phyloP scores from a whole-genome alignment of 352 stramenopile genomes.

The Poterioochromonas sp. region DNA sequence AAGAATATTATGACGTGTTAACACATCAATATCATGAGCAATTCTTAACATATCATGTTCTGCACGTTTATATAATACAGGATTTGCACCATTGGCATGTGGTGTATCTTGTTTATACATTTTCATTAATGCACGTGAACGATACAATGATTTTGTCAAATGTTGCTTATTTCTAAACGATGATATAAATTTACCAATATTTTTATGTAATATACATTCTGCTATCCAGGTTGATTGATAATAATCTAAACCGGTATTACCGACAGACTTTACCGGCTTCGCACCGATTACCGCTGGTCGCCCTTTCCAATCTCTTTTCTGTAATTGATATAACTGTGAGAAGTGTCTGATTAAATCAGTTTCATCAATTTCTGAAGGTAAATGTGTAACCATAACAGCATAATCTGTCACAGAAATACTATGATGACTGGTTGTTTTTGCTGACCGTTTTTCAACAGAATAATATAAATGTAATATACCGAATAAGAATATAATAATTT shows the following conservation, averaged over 20 bases:
- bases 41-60: not conserved
- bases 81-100: not conserved
- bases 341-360: constrained; percentile 5
- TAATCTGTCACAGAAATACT: not conserved
- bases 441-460: not conserved
- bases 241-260: not conserved
- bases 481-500: constrained; percentile 22
- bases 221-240: not conserved
- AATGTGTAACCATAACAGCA: not conserved
- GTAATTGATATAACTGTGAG: not conserved
- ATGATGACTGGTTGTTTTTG: not conserved
- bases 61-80: not conserved
- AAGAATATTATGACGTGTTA: not conserved
- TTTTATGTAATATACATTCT: constrained; percentile 9
- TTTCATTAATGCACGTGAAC: constrained; percentile 4
- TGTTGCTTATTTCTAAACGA: constrained; percentile 8
- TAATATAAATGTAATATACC: not conserved
- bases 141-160: not conserved
- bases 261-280: not conserved
- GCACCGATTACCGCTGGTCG: not conserved
- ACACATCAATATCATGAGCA: not conserved
- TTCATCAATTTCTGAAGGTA: not conserved
- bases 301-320: not conserved
- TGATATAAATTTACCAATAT: constrained; percentile 10
- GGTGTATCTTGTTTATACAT: not conserved